These are phyloP conservation scores for Gillenia trifoliata DNA, from an alignment of 306 rosid genomes.

Conservation along the genomic window DNA sequence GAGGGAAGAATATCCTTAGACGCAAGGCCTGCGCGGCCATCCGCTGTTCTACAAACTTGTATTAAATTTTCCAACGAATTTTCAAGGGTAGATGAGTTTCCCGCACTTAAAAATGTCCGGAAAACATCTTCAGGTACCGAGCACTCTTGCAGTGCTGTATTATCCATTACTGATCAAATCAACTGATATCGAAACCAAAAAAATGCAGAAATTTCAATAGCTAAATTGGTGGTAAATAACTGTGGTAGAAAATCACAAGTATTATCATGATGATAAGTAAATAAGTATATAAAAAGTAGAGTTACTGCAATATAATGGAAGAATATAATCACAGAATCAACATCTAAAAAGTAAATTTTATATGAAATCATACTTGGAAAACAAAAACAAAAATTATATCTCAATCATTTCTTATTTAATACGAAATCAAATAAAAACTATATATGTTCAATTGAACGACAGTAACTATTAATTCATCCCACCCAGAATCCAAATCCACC, in stretches of 20 bases:
- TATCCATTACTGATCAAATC: constrained; percentile 25
- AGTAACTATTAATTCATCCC: background rate
- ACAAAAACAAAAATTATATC: background rate
- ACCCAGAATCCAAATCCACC: too few species aligned
- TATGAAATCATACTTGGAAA: too few species aligned
- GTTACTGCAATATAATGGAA: too few species aligned
- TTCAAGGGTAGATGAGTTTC: constrained; percentile 35
- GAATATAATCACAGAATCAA: background rate
- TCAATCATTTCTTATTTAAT: background rate
- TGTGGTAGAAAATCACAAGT: background rate
- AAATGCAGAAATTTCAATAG: background rate
- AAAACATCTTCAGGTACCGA: constrained; percentile 31
- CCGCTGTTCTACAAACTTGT: constrained; percentile 37
- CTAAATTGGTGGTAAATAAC: background rate
- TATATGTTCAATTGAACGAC: background rate
- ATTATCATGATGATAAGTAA: background rate
- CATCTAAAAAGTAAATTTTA: background rate
- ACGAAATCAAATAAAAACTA: background rate
- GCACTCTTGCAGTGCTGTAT: constrained; percentile 20
- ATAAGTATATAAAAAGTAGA: background rate
- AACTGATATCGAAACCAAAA: background rate
- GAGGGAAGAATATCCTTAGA: constrained; percentile 34
- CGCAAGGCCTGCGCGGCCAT: constrained; percentile 47
- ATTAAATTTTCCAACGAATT: constrained; percentile 39
- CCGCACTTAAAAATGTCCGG: constrained; percentile 27